A percentile compares a stretch with the other conserved stretches of the same genome.
These are phyloP conservation scores for Acanthamoeba rhysodes DNA, from an alignment of 208 protist species.

Conservation along the genomic window DNA sequence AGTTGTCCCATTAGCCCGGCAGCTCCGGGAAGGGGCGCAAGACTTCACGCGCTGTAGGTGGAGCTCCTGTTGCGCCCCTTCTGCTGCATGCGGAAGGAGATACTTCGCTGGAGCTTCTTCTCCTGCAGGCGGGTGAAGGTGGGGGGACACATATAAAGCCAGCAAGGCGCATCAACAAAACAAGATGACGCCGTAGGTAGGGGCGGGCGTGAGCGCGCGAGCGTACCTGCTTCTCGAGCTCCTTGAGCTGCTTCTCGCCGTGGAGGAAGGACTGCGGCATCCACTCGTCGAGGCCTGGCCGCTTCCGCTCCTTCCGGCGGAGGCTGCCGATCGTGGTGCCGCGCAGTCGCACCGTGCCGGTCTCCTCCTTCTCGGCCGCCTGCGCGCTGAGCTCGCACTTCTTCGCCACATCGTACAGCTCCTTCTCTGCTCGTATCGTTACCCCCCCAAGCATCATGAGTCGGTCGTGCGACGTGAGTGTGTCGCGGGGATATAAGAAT, in stretches of 20 bases:
- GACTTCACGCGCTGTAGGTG: neutral
- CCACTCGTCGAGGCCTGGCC: constrained; percentile 1
- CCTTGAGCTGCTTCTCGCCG: constrained; percentile 61
- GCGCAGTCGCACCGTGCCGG: neutral
- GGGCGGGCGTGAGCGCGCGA: no score
- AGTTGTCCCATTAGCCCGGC: no score
- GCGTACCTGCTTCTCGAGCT: constrained; percentile 62
- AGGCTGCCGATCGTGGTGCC: neutral
- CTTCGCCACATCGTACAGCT: constrained; percentile 58
- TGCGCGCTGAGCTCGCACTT: neutral
- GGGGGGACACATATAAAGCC: no score
- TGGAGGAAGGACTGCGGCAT: constrained; percentile 11
- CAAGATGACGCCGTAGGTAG: no score
- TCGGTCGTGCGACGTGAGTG: neutral
- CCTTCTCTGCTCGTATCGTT: constrained; percentile 50
- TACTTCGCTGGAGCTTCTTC: constrained; percentile 68
- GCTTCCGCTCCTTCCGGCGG: neutral
- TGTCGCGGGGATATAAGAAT: no score
- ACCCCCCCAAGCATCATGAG: no score
- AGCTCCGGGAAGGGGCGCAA: no score
- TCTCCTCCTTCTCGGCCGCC: neutral
- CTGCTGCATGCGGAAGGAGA: constrained; percentile 51
- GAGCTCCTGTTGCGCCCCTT: neutral
- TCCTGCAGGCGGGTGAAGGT: neutral
- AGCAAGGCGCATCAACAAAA: no score